Evolutionary conservation across 805 yeast species (phyloP).

Genomic region (Metschnikowia henanensis): DNA sequence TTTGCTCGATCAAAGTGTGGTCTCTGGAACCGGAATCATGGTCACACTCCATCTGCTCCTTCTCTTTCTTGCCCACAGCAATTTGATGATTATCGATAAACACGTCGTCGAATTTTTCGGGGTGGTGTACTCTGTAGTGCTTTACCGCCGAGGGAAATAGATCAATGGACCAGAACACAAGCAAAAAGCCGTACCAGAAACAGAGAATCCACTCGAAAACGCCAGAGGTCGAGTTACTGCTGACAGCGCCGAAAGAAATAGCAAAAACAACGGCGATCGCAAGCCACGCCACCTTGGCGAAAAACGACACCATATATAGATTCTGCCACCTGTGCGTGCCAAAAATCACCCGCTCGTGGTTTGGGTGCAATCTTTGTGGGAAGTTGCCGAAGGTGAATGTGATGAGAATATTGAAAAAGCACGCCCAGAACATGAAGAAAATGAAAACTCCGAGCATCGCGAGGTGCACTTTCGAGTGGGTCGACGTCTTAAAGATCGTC

Average conservation of each 20-base stretch:
- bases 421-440: constrained; percentile 55
- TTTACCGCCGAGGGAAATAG: constrained; percentile 59
- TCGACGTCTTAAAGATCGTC: constrained; percentile 66
- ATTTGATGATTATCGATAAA: constrained; percentile 21
- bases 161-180: constrained; percentile 65
- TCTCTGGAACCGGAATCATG: background rate
- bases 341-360: constrained; percentile 39
- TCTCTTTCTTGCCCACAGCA: background rate
- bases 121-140: constrained; percentile 29
- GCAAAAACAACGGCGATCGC: constrained; percentile 67
- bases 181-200: constrained; percentile 75
- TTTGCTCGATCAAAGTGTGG: background rate
- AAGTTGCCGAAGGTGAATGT: constrained; percentile 39
- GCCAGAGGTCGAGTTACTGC: constrained; percentile 50
- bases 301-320: constrained; percentile 47
- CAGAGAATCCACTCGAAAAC: constrained; percentile 83
- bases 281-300: constrained; percentile 65
- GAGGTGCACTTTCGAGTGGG: constrained; percentile 55
- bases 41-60: background rate
- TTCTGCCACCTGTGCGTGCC: constrained; percentile 38
- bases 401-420: constrained; percentile 36
- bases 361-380: constrained; percentile 37
- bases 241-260: constrained; percentile 54
- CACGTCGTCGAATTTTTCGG: constrained; percentile 21
- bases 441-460: constrained; percentile 76